phyloP scores from a whole-genome alignment of 2,329 filamentous ascomycete genomes.

The Aspergillus piperis region DNA sequence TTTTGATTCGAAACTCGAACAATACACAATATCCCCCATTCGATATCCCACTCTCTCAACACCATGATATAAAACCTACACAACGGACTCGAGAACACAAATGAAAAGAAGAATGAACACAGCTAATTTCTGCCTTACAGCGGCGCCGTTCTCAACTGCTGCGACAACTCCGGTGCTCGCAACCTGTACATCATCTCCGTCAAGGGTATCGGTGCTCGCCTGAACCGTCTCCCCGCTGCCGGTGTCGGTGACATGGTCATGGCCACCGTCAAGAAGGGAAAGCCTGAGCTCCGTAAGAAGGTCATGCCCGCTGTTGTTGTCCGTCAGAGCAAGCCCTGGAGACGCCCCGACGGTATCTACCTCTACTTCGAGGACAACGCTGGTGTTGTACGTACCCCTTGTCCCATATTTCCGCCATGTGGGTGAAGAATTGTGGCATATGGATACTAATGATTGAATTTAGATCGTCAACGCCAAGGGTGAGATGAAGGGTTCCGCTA shows the following conservation, averaged over 20 bases:
- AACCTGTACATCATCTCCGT: constrained; percentile 99
- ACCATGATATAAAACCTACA: constrained; percentile 2
- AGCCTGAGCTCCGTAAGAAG: constrained; percentile 99
- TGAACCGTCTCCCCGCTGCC: constrained; percentile 95
- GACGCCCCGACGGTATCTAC: constrained; percentile 96
- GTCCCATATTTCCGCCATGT: background rate
- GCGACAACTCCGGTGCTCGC: constrained; percentile 97
- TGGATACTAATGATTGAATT: constrained; percentile 4
- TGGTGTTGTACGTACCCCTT: constrained; percentile 75
- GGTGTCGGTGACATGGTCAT: constrained; percentile 99
- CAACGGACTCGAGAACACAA: constrained; percentile 10
- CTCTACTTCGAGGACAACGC: constrained; percentile 99
- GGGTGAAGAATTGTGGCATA: background rate
- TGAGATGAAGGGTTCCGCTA: constrained; percentile 99
- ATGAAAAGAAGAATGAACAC: constrained; percentile 20
- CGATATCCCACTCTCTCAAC: constrained; percentile 1
- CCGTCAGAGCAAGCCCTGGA: constrained; percentile 99
- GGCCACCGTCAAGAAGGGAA: constrained; percentile 99
- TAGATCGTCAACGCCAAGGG: constrained; percentile 99
- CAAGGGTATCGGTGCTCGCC: constrained; percentile 95
- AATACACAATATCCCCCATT: background rate
- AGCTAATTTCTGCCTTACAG: constrained; percentile 50
- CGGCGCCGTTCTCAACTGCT: constrained; percentile 99
- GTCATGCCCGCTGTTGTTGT: constrained; percentile 99
- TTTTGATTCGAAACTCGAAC: background rate